Percentiles rank a stretch among this genome's conserved stretches.
Evolutionary conservation across 495 filamentous ascomycete genomes (phyloP).

Genomic region (Aspergillus egyptiacus): DNA sequence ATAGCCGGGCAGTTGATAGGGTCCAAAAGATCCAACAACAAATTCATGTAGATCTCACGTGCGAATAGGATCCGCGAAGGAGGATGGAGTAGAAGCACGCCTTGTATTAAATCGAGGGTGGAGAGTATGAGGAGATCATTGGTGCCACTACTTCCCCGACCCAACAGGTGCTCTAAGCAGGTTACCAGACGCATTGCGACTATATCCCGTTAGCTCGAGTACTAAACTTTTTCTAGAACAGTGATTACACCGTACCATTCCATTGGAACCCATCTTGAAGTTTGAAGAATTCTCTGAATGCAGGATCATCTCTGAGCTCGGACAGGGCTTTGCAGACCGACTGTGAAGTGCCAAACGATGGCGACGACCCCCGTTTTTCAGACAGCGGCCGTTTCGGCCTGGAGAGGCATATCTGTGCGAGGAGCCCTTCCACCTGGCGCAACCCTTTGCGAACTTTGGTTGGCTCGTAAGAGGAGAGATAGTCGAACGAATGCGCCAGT

Average conservation of each 20-base stretch:
- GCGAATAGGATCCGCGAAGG: conserved; percentile 82
- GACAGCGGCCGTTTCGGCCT: conserved; percentile 40
- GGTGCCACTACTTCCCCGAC: conserved; percentile 68
- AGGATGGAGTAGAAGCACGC: conserved; percentile 85
- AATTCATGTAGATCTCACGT: conserved; percentile 91
- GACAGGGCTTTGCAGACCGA: conserved; percentile 58
- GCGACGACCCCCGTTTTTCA: conserved; percentile 42
- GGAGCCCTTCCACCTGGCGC: conserved; percentile 89
- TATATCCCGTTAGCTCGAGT: conserved; percentile 21
- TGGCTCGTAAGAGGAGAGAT: conserved; percentile 87
- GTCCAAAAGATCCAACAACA: conserved; percentile 91
- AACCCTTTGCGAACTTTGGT: conserved; percentile 88
- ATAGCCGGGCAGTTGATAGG: conserved; percentile 85
- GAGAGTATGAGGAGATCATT: conserved; percentile 87
- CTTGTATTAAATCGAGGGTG: conserved; percentile 85
- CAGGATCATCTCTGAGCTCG: conserved; percentile 74
- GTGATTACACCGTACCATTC: conserved; percentile 56
- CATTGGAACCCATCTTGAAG: conserved; percentile 96
- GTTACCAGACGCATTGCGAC: conserved; percentile 79
- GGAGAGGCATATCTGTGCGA: conserved; percentile 91
- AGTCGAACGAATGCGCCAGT: conserved; percentile 89
- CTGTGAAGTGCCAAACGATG: conserved; percentile 31
- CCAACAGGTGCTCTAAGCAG: conserved; percentile 82
- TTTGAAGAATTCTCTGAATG: conserved; percentile 94
- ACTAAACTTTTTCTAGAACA: neutral